Evolutionary conservation across 78 protist species (phyloP), one percentile per base, ranked within the genome.

Genomic region (Dictyostelium discoideum): DNA sequence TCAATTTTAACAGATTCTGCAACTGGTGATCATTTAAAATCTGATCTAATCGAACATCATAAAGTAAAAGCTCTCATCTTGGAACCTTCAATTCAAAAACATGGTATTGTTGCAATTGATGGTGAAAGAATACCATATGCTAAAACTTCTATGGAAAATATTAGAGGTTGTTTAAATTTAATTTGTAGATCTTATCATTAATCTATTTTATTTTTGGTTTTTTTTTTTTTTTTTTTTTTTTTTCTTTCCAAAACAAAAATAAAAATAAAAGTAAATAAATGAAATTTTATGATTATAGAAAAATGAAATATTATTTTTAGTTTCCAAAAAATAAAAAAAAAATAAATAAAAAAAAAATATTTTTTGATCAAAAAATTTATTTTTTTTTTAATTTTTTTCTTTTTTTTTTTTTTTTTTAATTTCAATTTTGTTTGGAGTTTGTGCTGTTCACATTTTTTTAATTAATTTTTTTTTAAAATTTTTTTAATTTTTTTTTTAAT

Each of bases 111-210:
- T 18, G 93, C 93, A 18, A 76, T 88, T 5, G 93, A 88, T 74
- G 93, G 93, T 67, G 93, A 88, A 65, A 88, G 93, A 80, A 80
- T 88, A 20, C n/a, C 86, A 20, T 88, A 88, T 44, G 93, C 86
- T 67, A 78, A 50, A 42, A 88, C 93, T 9, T 78, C 85, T 39
- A 88, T 88, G 86, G 93, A 88, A 46, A 78, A 85, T 88, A 65
- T 88, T 32, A 88, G 93, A 88, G 93, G 93, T 65, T 78, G 93
- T 63, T 54, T 87, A 32, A 87, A 87, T 79, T 63, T 87, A 42
- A 69, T 87, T 79, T 87, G 86, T 42, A 87, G 83, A 82, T 79
- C 92, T 32, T 46, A 82, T 69, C 77, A 69, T 26, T 69, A 69
- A 69, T 32, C 0, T 32, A 32, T 32, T 32, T 32, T 1, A 32